Evolutionary conservation across 2,329 filamentous ascomycete genomes (phyloP), one percentile per base, ranked within the genome.

Genomic region (Fusarium liriodendri): DNA sequence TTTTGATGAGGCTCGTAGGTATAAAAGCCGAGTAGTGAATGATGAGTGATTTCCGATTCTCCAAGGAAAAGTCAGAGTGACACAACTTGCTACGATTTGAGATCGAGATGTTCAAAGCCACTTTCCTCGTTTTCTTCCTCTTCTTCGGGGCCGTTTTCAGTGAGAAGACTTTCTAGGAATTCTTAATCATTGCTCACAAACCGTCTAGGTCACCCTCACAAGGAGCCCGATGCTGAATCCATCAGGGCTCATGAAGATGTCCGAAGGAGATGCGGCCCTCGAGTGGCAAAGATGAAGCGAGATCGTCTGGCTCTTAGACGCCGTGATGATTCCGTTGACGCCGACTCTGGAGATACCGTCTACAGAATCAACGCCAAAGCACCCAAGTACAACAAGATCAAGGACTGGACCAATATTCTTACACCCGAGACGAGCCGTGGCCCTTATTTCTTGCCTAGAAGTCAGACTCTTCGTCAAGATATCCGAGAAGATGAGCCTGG

Each of bases 401-500:
- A 70, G n/a, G 60, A 68, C 32, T 47, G 57, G 40, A 70, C 68
- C 16, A 64, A 64, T 29, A 57, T 70, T 13, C 47, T 70, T 4
- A 64, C 61, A 5, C 68, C 65, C 3, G 68, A 70, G 27, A 61
- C 61, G 4, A 70, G 55, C 8, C n/a, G 54, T 11, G 68, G 68
- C 1, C 68, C 68, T 6, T 68, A 68, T 22, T 70, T 62, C 35
- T 25, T 63, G 3, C 68, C 68, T 4, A 32, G 68, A 20, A 64
- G 60, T 14, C 64, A 70, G 22, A 68, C 61, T 11, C 40, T 70
- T 6, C 61, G 68, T 10, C 68, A 70, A n/a, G 61, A 70, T 35
- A 64, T 70, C 16, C 42, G 65, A 5, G 65, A 70, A 16, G 50
- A 54, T 5, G 45, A 70, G n/a, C 45, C 50, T 8, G 68, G 68